Base-by-base conservation (phyloP, 345 rosid species). In the Hibiscus syriacus region DNA sequence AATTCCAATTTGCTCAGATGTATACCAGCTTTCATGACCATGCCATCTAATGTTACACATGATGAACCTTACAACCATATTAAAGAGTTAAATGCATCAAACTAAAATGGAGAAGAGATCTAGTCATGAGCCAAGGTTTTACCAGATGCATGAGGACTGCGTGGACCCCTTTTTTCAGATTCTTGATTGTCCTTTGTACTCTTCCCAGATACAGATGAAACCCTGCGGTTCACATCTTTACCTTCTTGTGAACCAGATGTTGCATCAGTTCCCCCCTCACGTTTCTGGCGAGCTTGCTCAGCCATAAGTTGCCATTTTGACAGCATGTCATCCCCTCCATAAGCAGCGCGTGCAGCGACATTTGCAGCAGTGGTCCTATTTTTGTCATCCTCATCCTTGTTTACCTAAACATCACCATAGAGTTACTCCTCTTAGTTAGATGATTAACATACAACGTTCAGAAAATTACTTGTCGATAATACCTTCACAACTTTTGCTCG, bases 301-400 rank as follows among this genome's bases (percentile, higher is more conserved):
- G 99, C 99, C 98, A 92, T 89, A 48, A 88, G 82, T 79, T 92
- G 97, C 98, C 99, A 95, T 84, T 91, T 95, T 14, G 96, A 90
- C 22, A 89, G 65, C 86, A 89, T 65, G 79, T 95, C 97, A 72
- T 88, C 97, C 70, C 97, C 99, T 70, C 99, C 98, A 67, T 92
- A n/a, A n/a, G n/a, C n/a, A n/a, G n/a, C n/a, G n/a, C n/a, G n/a
- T n/a, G n/a, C n/a, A n/a, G n/a, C n/a, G n/a, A n/a, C n/a, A n/a
- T n/a, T 94, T 78, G 99, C 98, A 59, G 97, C 99, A 8, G 90
- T 88, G 19, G 98, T 69, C 80, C 99, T 95, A 98, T 92, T 86
- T 84, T 95, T 95, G 79, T 95, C 97, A 64, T 92, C 98, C 49
- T 89, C 99, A 70, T 95, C 99, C 80, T 88, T 94, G 82, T 86